Conservation (phyloP, 2,329 filamentous ascomycete species). For the Didymosphaeria variabile region DNA sequence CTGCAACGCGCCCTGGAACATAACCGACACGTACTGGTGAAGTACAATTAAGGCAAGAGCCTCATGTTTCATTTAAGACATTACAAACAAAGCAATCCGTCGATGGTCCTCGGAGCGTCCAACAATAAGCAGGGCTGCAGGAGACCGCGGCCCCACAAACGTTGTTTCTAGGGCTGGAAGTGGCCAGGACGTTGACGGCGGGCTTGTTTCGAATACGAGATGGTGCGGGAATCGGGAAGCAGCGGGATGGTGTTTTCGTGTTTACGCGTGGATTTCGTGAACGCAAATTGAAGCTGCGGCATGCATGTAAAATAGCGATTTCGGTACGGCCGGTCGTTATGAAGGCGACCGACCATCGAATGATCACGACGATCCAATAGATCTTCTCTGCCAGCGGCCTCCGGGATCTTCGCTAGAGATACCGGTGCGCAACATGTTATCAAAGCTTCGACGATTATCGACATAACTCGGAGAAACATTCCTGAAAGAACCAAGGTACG, state of each 20-base stretch:
- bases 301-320: background rate
- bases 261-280: background rate
- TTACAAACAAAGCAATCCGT: background rate
- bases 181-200: background rate
- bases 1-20: background rate
- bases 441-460: background rate
- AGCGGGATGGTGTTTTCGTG: conserved; percentile 1
- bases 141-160: background rate
- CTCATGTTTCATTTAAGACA: background rate
- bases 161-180: background rate
- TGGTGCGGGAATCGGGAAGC: too few species aligned
- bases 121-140: background rate
- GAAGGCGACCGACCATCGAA: background rate
- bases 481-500: background rate
- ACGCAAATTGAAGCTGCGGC: background rate
- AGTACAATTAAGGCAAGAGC: background rate
- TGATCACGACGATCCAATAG: background rate
- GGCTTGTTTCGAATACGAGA: background rate
- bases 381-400: background rate
- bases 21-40: background rate
- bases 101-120: background rate
- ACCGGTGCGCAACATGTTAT: too few species aligned
- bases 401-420: background rate
- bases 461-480: background rate
- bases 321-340: background rate